phyloP scores from a whole-genome alignment of 2,329 filamentous ascomycete genomes.

The Aureobasidium sp. region DNA sequence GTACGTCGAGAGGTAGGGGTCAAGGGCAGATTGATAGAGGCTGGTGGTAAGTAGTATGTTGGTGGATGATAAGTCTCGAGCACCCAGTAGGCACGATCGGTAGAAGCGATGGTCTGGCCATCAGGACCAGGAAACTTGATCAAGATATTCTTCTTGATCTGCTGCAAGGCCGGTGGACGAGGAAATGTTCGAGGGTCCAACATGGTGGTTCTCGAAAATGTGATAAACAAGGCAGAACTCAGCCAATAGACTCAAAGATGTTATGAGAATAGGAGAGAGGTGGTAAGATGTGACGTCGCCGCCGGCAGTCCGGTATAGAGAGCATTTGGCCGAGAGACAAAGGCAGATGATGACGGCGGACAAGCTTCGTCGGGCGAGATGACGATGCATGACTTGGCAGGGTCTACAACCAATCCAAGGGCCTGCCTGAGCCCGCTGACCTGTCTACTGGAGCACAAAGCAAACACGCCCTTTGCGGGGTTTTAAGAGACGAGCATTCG shows the following conservation, averaged over 20 bases:
- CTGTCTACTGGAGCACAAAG: neutral
- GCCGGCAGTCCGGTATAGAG: neutral
- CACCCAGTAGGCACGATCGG: slow-evolving; percentile 54
- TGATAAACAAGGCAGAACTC: too few relatives aligned
- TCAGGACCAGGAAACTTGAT: slow-evolving; percentile 50
- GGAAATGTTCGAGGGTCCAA: slow-evolving; percentile 53
- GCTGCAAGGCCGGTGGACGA: slow-evolving; percentile 47
- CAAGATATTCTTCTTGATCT: slow-evolving; percentile 25
- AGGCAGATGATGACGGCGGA: neutral
- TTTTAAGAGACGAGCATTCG: neutral
- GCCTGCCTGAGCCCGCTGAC: neutral
- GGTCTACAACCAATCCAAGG: neutral
- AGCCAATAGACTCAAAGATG: too few relatives aligned
- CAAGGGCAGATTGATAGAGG: slow-evolving; percentile 43
- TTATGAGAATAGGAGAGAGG: neutral
- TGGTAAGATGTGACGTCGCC: neutral
- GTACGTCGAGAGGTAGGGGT: slow-evolving; percentile 41
- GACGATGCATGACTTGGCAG: neutral
- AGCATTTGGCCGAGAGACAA: neutral
- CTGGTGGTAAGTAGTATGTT: slow-evolving; percentile 55
- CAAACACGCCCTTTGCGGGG: neutral
- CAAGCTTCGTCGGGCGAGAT: too few relatives aligned
- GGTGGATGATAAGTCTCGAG: slow-evolving; percentile 58
- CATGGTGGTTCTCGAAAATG: neutral
- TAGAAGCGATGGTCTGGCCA: slow-evolving; percentile 50